Conservation (phyloP, 164 flowering plant genomes). For the Stephania cephalantha region DNA sequence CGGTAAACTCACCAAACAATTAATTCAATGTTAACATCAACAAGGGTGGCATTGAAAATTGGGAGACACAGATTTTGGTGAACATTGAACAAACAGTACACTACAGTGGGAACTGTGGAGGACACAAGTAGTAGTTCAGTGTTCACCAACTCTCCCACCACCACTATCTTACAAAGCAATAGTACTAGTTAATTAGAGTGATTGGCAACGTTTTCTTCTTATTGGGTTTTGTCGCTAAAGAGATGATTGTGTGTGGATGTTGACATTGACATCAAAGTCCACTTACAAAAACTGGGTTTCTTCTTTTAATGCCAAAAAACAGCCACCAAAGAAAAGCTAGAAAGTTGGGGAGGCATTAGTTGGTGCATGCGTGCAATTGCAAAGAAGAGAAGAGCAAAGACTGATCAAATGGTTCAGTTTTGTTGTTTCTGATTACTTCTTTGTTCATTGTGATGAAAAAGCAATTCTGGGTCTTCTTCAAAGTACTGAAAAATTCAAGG, state of each 20-base stretch:
- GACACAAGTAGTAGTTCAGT: background rate
- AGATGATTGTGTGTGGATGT: slow-evolving; percentile 8
- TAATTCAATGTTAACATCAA: background rate
- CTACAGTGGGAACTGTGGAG: background rate
- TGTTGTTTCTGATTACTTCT: slow-evolving; percentile 2
- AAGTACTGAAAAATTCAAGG: slow-evolving; percentile 16
- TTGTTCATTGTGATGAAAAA: background rate
- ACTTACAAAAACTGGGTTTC: slow-evolving; percentile 12
- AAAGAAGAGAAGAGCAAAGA: slow-evolving; percentile 4
- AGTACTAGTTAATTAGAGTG: background rate
- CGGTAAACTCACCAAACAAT: background rate
- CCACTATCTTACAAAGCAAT: slow-evolving; percentile 2
- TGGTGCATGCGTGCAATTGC: background rate
- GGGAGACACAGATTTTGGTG: no score
- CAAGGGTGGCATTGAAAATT: no score
- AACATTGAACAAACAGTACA: no score
- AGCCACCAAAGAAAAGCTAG: slow-evolving; percentile 21
- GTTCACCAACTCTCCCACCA: slow-evolving; percentile 13
- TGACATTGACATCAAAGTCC: slow-evolving; percentile 16
- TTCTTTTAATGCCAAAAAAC: slow-evolving; percentile 49
- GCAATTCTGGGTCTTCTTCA: slow-evolving; percentile 13
- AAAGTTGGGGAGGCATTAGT: background rate
- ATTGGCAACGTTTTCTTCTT: slow-evolving; percentile 3
- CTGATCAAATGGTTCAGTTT: slow-evolving; percentile 24
- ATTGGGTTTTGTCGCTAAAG: background rate